Conservation (phyloP, 2,329 filamentous ascomycete genomes). For the Acephala macrosclerotiorum region DNA sequence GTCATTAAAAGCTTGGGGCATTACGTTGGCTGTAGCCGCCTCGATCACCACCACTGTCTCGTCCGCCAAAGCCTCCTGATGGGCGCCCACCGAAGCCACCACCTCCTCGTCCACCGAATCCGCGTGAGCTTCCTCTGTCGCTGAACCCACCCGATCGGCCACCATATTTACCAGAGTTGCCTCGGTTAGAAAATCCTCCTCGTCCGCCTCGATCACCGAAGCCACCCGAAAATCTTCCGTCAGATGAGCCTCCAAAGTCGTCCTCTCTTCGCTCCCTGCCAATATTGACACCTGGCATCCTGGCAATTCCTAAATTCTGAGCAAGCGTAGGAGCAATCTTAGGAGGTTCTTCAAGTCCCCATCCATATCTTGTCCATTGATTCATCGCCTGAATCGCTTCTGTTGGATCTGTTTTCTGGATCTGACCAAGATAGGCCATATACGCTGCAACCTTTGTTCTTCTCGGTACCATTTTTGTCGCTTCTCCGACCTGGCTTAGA, state of each 20-base stretch:
- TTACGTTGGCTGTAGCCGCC: background rate
- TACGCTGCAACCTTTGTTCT: constrained; percentile 39
- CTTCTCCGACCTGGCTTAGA: constrained; percentile 38
- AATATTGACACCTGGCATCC: constrained; percentile 35
- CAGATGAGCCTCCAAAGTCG: constrained; percentile 21
- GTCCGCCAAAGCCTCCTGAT: constrained; percentile 15
- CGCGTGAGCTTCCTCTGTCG: constrained; percentile 16
- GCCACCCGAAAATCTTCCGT: constrained; percentile 25
- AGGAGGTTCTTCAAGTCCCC: constrained; percentile 44
- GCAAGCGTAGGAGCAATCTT: constrained; percentile 30
- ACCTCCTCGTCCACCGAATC: constrained; percentile 21
- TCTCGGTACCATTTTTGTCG: constrained; percentile 40
- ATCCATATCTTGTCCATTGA: constrained; percentile 43
- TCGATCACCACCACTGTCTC: constrained; percentile 8
- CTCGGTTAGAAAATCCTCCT: constrained; percentile 9
- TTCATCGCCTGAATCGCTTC: constrained; percentile 34
- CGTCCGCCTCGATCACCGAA: constrained; percentile 22
- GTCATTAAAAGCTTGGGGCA: constrained; percentile 15
- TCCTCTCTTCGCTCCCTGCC: constrained; percentile 17
- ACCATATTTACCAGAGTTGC: constrained; percentile 12
- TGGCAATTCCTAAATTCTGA: constrained; percentile 36
- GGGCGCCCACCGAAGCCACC: constrained; percentile 13
- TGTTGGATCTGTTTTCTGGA: constrained; percentile 8
- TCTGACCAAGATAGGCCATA: constrained; percentile 32
- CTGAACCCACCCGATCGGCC: constrained; percentile 26